phyloP scores from a whole-genome alignment of 2,329 filamentous ascomycete genomes.

The Neonectria magnoliae region DNA sequence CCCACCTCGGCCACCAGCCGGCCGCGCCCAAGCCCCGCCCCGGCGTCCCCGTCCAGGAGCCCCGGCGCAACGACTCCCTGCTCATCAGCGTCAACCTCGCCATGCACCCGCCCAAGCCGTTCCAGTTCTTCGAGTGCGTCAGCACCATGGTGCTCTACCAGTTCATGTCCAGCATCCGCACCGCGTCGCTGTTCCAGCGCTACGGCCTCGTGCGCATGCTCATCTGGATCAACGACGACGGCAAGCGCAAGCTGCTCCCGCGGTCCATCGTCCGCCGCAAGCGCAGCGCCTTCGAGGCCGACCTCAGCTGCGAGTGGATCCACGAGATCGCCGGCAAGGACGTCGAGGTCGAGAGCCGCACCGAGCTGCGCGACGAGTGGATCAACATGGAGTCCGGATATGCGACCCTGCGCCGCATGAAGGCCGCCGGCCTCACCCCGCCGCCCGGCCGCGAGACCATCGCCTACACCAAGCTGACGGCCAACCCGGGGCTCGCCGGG shows the following conservation, averaged over 20 bases:
- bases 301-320: constrained; percentile 68
- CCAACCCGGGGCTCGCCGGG: constrained; percentile 36
- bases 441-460: constrained; percentile 56
- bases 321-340: constrained; percentile 65
- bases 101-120: constrained; percentile 61
- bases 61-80: constrained; percentile 74
- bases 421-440: constrained; percentile 50
- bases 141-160: constrained; percentile 68
- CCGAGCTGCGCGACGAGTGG: constrained; percentile 55
- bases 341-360: constrained; percentile 40
- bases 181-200: constrained; percentile 71
- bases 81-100: constrained; percentile 77
- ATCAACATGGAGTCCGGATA: constrained; percentile 59
- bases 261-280: constrained; percentile 64
- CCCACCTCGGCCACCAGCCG: constrained; percentile 65
- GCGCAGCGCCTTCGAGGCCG: constrained; percentile 67
- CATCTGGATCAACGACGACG: constrained; percentile 72
- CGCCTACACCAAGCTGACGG: constrained; percentile 37
- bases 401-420: constrained; percentile 58
- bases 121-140: constrained; percentile 64
- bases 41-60: constrained; percentile 47
- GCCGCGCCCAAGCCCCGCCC: constrained; percentile 31
- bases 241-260: constrained; percentile 70
- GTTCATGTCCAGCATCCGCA: constrained; percentile 67
- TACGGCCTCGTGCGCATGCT: constrained; percentile 86